These are phyloP conservation scores for Pyrenula massariospora DNA, from an alignment of 495 filamentous ascomycete genomes.

Conservation along the genomic window DNA sequence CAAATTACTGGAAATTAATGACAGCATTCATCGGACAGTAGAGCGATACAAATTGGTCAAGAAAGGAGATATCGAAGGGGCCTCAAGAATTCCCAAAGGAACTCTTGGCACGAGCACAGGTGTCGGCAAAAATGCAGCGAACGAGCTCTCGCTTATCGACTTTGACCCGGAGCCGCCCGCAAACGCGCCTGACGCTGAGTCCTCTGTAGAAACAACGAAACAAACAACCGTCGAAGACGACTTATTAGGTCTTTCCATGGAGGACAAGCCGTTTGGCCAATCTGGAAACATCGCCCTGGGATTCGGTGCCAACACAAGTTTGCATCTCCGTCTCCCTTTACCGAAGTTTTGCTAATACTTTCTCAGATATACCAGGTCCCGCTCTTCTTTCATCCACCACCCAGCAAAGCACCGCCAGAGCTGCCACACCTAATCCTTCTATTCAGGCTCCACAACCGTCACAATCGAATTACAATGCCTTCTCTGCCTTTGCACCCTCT, in stretches of 20 bases:
- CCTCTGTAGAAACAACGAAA: slow-evolving; percentile 19
- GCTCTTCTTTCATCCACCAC: slow-evolving; percentile 53
- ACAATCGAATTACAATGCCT: slow-evolving; percentile 50
- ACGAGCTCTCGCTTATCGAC: slow-evolving; percentile 89
- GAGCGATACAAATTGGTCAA: slow-evolving; percentile 90
- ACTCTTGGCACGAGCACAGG: slow-evolving; percentile 61
- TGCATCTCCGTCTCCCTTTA: slow-evolving; percentile 6
- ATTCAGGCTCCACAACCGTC: slow-evolving; percentile 22
- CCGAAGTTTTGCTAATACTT: not conserved
- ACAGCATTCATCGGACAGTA: slow-evolving; percentile 94
- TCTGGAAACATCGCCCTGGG: slow-evolving; percentile 81
- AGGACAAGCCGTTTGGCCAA: slow-evolving; percentile 51
- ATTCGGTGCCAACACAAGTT: slow-evolving; percentile 57
- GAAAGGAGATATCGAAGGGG: slow-evolving; percentile 83
- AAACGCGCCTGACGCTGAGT: slow-evolving; percentile 25
- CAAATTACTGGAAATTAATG: slow-evolving; percentile 93
- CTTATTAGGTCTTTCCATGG: slow-evolving; percentile 56
- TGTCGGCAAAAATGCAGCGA: slow-evolving; percentile 61
- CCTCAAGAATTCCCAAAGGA: slow-evolving; percentile 75
- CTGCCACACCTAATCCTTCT: slow-evolving; percentile 8
- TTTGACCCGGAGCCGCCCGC: slow-evolving; percentile 53
- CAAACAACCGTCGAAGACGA: slow-evolving; percentile 45
- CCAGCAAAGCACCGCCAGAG: slow-evolving; percentile 24
- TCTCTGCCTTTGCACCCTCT: slow-evolving; percentile 36
- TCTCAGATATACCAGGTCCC: slow-evolving; percentile 46